Base-by-base conservation (phyloP, 805 yeast genomes). In the Teunomyces aglyptinius region DNA sequence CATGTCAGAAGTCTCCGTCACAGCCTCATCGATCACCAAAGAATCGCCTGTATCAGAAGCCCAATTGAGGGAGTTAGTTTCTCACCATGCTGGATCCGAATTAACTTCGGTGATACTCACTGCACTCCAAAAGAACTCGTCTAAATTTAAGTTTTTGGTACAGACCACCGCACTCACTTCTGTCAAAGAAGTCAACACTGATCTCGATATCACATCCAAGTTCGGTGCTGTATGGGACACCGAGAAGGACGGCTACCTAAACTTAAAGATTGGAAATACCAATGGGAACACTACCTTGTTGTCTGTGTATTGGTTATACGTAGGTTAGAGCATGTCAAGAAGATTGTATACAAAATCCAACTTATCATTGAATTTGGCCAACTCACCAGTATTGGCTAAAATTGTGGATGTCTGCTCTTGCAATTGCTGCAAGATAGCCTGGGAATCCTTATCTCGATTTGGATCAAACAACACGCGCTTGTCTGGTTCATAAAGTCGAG, bases 171-270 rank as follows among this genome's bases (percentile, higher is more conserved):
- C 55, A 2, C 49, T 81, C 4, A 54, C 51, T 7, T 31, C 48
- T 4, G 56, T 55, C 8, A 47, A 51, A 10, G 12, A 38, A 8
- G 51, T 53, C 1, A 57, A 64, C 16, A 55, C 58, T 4, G 57
- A 57, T 19, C 46, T 63, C 35, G 41, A 41, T 8, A 52, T 75
- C 15, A 52, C 63, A 2, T 64, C 75, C 7, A 61, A 70, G 4
- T 66, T 80, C 41, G 85, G 83, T 8, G 76, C 83, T 0, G 64
- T 75, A 4, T 83, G 87, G 86, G 82, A 82, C 50, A 57, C 67
- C 6, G 62, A 65, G 10, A 79, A 70, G 39, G 89, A 83, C 59
- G 88, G 87, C 2, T 63, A 70, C 28, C 62, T 75, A 10, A 69
- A 69, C 19, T 46, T 76, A 16, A 64, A 64, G 42, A 47, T 72